Conservation (phyloP, 2,329 filamentous ascomycete species). For the Xylariaceae sp. region DNA sequence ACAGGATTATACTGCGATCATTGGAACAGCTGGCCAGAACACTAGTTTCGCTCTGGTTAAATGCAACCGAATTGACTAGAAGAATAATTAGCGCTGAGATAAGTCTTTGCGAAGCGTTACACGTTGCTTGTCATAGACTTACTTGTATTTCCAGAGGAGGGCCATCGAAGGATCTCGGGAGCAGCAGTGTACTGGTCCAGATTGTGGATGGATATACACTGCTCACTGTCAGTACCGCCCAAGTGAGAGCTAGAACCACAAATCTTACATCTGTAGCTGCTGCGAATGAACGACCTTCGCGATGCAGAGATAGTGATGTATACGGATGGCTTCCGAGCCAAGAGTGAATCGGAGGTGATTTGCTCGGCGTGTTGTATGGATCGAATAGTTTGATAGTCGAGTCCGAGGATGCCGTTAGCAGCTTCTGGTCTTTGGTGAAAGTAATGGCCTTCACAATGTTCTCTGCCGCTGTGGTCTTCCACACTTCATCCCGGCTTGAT, state of each 20-base stretch:
- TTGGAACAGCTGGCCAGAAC: slow-evolving; percentile 79
- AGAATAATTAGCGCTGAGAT: no score
- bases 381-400: slow-evolving; percentile 86
- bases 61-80: slow-evolving; percentile 16
- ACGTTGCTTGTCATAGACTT: slow-evolving; percentile 1
- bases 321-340: slow-evolving; percentile 83
- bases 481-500: slow-evolving; percentile 46
- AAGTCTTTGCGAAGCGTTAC: no score
- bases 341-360: slow-evolving; percentile 69
- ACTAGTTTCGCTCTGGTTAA: slow-evolving; percentile 92
- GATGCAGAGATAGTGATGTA: slow-evolving; percentile 77
- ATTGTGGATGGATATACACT: slow-evolving; percentile 82
- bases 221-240: slow-evolving; percentile 1
- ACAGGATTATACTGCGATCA: slow-evolving; percentile 71
- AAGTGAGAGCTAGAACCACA: not conserved
- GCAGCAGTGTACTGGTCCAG: slow-evolving; percentile 74
- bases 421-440: slow-evolving; percentile 80
- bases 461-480: slow-evolving; percentile 84
- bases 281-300: slow-evolving; percentile 72
- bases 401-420: slow-evolving; percentile 83
- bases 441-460: slow-evolving; percentile 88
- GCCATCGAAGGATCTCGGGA: slow-evolving; percentile 79
- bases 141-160: slow-evolving; percentile 78
- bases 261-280: slow-evolving; percentile 46
- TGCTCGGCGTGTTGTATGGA: slow-evolving; percentile 68